A percentile compares a stretch with the other conserved stretches of the same genome.
phyloP scores from a whole-genome alignment of 108 stramenopile species.

The Conticribra weissflogii region DNA sequence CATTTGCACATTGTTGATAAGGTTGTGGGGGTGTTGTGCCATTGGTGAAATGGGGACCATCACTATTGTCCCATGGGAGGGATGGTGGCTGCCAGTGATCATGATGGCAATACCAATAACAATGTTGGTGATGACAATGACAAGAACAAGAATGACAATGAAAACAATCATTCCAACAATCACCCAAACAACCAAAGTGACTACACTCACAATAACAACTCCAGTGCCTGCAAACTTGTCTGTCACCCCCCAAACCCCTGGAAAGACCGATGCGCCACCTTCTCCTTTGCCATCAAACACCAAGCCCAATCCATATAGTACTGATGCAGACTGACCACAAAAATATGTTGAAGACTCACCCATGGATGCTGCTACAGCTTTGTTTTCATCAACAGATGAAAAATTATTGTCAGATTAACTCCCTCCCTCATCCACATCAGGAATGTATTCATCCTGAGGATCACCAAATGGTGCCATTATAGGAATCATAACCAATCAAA shows the following conservation, averaged over 20 bases:
- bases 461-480: no score
- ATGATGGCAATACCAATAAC: slow-evolving; percentile 4
- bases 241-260: slow-evolving; percentile 60
- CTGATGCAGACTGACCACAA: no score
- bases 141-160: background rate
- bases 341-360: no score
- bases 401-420: no score
- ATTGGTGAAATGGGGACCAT: slow-evolving; percentile 41
- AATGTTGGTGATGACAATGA: background rate
- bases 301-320: slow-evolving; percentile 92
- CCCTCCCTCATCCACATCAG: no score
- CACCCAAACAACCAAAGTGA: background rate
- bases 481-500: no score
- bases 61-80: slow-evolving; percentile 51
- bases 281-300: slow-evolving; percentile 91
- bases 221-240: slow-evolving; percentile 16
- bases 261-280: slow-evolving; percentile 82
- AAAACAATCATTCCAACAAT: background rate
- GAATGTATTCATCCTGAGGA: no score
- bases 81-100: slow-evolving; percentile 17
- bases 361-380: no score
- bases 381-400: no score
- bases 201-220: background rate
- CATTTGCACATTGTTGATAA: slow-evolving; percentile 88
- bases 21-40: slow-evolving; percentile 68